A percentile compares a stretch with the other conserved stretches of the same genome.
Evolutionary conservation across 2,329 filamentous ascomycete species (phyloP).

Genomic region (Fusarium cyanostomum): DNA sequence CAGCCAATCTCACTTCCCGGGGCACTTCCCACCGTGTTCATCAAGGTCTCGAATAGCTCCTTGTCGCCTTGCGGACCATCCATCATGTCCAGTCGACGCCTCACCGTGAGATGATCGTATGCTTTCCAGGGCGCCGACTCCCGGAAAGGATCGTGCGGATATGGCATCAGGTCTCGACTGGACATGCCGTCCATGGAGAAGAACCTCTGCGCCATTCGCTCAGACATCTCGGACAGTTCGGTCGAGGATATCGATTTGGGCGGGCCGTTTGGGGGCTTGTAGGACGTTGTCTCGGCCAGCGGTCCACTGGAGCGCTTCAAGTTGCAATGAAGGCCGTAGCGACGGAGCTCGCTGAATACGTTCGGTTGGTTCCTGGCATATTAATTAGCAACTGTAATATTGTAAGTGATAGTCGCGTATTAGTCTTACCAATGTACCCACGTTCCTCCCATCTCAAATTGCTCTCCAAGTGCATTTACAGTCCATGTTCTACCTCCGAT

Average conservation of each 20-base stretch:
- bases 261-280: background rate
- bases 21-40: background rate
- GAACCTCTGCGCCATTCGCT: background rate
- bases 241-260: too few species aligned
- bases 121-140: background rate
- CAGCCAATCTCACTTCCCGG: background rate
- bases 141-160: background rate
- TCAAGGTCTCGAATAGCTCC: background rate
- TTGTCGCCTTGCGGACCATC: background rate
- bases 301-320: background rate
- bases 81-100: background rate
- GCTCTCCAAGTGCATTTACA: constrained; percentile 50
- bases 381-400: too few species aligned
- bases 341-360: background rate
- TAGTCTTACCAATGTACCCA: constrained; percentile 43
- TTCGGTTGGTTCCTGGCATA: constrained; percentile 22
- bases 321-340: background rate
- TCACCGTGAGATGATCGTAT: background rate
- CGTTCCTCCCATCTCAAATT: constrained; percentile 55
- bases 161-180: background rate
- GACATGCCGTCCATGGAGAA: background rate
- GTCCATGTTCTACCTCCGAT: constrained; percentile 43
- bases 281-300: background rate
- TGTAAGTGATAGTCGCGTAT: too few species aligned
- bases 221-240: too few species aligned